Evolutionary conservation across 164 flowering plant genomes (phyloP).

Genomic region (Berberis thunbergii): DNA sequence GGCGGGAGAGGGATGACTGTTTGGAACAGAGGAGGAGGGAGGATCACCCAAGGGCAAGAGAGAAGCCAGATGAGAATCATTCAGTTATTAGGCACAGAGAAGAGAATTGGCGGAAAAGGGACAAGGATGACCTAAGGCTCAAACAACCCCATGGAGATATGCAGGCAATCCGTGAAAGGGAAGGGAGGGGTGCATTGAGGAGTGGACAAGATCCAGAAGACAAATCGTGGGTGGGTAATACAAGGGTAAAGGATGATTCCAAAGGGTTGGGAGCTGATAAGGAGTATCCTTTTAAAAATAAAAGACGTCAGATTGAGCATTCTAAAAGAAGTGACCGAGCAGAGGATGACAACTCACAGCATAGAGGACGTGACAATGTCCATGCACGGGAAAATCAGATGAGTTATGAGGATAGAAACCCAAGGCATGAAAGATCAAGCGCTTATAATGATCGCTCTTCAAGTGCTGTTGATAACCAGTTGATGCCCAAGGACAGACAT

Average conservation of each 20-base stretch:
- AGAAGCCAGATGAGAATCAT: constrained; percentile 49
- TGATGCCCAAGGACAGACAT: constrained; percentile 41
- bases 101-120: constrained; percentile 54
- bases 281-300: constrained; percentile 48
- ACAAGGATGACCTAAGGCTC: constrained; percentile 48
- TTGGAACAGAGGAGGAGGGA: constrained; percentile 62
- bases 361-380: constrained; percentile 60
- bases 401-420: constrained; percentile 47
- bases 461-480: constrained; percentile 36
- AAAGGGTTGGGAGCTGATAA: constrained; percentile 41
- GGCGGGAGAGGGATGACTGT: constrained; percentile 70
- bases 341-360: constrained; percentile 52
- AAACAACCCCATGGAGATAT: constrained; percentile 58
- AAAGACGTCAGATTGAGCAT: constrained; percentile 45
- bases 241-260: constrained; percentile 53
- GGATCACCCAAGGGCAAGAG: constrained; percentile 48
- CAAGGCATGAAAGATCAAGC: constrained; percentile 56
- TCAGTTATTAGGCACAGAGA: constrained; percentile 51
- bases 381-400: constrained; percentile 40
- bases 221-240: constrained; percentile 41
- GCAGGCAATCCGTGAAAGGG: constrained; percentile 52
- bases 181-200: constrained; percentile 37
- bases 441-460: constrained; percentile 36
- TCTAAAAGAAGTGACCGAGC: constrained; percentile 49
- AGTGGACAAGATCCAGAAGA: constrained; percentile 57